phyloP scores from a whole-genome alignment of 495 filamentous ascomycete genomes.

The Echria macrotheca region DNA sequence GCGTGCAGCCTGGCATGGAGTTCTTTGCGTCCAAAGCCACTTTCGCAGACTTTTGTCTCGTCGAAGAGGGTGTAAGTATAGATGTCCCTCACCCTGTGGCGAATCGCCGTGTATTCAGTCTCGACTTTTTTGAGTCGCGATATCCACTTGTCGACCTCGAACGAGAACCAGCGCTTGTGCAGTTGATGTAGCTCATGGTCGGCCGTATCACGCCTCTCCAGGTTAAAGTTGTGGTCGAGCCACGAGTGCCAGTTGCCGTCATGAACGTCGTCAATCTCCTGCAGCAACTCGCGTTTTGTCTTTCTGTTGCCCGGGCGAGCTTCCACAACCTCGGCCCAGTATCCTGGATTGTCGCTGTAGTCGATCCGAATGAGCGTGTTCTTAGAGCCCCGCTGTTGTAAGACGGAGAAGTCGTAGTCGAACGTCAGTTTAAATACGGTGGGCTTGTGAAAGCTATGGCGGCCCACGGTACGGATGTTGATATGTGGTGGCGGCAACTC shows the following conservation, averaged over 20 bases:
- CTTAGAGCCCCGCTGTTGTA: background rate
- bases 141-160: constrained; percentile 1
- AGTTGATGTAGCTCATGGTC: constrained; percentile 15
- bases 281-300: background rate
- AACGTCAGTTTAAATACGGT: constrained; percentile 19
- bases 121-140: background rate
- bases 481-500: constrained; percentile 14
- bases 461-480: constrained; percentile 5
- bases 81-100: background rate
- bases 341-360: constrained; percentile 11
- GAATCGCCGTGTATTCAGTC: background rate
- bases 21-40: background rate
- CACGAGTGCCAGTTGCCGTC: background rate
- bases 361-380: constrained; percentile 11
- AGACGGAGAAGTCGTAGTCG: constrained; percentile 16
- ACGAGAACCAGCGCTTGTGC: constrained; percentile 16
- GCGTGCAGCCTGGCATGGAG: background rate
- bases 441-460: background rate
- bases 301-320: background rate
- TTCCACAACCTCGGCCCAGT: constrained; percentile 9
- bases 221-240: constrained; percentile 6
- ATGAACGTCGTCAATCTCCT: background rate
- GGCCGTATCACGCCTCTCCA: constrained; percentile 6
- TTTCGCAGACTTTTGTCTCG: background rate
- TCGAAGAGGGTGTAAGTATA: background rate